Evolutionary conservation across 495 filamentous ascomycete species (phyloP), one percentile per base, ranked within the genome.

Genomic region (Entonaema liquescens): DNA sequence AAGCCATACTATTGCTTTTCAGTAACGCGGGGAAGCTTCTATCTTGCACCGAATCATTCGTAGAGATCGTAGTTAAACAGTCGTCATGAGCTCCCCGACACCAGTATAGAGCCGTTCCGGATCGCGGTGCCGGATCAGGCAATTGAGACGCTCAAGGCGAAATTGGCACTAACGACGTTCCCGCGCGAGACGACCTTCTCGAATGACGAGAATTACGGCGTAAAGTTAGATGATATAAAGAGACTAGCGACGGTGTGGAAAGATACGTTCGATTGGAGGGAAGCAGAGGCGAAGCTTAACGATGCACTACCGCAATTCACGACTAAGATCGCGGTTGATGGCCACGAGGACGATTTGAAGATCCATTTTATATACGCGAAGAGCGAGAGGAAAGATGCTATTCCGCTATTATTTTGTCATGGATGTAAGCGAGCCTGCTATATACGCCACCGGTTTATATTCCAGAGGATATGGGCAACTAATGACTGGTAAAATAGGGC

Each of bases 371-470:
- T 86, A 57, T 84, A 89, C 73, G 79, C 86, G 72, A 77, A 74
- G 31, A 83, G 81, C 35, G 54, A 66, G 19, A 80, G 73, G 19
- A 62, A 76, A 9, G 79, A 78, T 38, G 85, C 85, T 0, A 80
- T 89, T 57, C 87, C 87, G 2, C 59, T 89, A 35, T 69, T 89
- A 1, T 88, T 89, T 54, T 57, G 81, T 35, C 87, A 89, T 74
- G 86, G 87, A 8, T 89, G 88, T 88, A 15, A 88, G 86, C 84
- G 26, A 47, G 29, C 7, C 42, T 49, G 5, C 35, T 57, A 23
- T 23, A 17, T 13, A 31, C 38, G 23, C 63, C 17, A 2, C 53
- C n/a, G n/a, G n/a, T n/a, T n/a, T n/a, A n/a, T 8, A 38, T 28
- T 17, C 7, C 8, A 12, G 26, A 26, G 15, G 33, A 31, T 26